phyloP scores from a whole-genome alignment of 176 grass and related monocot genomes.

The Zea luxurians region DNA sequence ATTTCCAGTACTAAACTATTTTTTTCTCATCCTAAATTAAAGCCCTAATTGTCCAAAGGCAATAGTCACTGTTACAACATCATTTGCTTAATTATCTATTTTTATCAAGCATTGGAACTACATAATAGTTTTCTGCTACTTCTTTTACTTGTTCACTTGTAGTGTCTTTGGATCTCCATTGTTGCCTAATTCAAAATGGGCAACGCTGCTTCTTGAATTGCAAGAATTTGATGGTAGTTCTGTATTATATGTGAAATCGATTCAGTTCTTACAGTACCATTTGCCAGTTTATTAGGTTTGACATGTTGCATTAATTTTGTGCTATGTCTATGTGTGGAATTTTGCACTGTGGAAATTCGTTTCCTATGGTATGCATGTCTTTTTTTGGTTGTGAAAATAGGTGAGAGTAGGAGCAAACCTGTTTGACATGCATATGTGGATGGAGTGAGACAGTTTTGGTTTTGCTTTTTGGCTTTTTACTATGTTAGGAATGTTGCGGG shows the following conservation, averaged over 20 bases:
- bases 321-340: neutral
- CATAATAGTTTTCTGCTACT: conserved; percentile 16
- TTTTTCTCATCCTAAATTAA: neutral
- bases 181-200: conserved; percentile 8
- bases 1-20: neutral
- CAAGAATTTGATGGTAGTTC: conserved; percentile 13
- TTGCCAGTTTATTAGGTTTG: conserved; percentile 5
- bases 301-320: neutral
- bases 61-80: neutral
- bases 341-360: neutral
- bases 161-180: conserved; percentile 6
- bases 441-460: neutral
- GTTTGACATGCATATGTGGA: neutral
- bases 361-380: neutral
- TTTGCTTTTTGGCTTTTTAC: neutral
- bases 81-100: conserved; percentile 11
- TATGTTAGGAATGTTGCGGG: conserved; percentile 1
- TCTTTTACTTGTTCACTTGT: conserved; percentile 19
- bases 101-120: conserved; percentile 18
- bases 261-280: neutral
- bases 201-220: conserved; percentile 2
- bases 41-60: neutral
- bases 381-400: neutral
- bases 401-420: neutral
- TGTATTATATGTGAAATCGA: neutral